A percentile compares a stretch with the other conserved stretches of the same genome.
phyloP scores from a whole-genome alignment of 768 basidiomycete genomes.

The Boletus tomentosulus region DNA sequence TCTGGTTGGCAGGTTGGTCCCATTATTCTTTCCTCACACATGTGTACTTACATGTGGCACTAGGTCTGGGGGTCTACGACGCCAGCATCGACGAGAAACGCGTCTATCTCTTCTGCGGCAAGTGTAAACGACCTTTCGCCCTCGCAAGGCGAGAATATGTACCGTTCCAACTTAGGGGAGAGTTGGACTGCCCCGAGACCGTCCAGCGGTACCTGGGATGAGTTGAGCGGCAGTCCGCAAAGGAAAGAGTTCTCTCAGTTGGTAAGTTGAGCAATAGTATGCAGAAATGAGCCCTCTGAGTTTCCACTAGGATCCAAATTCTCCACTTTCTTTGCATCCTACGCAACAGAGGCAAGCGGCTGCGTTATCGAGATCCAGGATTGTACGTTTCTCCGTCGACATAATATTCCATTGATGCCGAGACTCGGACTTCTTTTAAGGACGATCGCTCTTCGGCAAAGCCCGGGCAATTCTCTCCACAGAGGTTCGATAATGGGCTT shows the following conservation, averaged over 20 bases:
- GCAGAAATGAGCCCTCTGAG: slow-evolving; percentile 8
- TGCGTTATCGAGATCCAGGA: slow-evolving; percentile 38
- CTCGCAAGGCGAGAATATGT: slow-evolving; percentile 42
- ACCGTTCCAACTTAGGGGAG: slow-evolving; percentile 46
- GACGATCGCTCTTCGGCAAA: slow-evolving; percentile 47
- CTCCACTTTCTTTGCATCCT: slow-evolving; percentile 42
- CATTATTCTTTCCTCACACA: slow-evolving; percentile 5
- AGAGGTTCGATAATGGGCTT: slow-evolving; percentile 46
- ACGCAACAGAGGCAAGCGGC: slow-evolving; percentile 44
- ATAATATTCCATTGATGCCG: slow-evolving; percentile 14
- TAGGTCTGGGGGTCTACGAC: slow-evolving; percentile 59
- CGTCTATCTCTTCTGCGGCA: slow-evolving; percentile 57
- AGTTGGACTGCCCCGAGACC: slow-evolving; percentile 50
- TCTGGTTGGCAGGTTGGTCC: slow-evolving; percentile 64
- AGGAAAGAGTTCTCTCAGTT: slow-evolving; percentile 48
- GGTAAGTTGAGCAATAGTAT: slow-evolving; percentile 33
- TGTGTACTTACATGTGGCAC: slow-evolving; percentile 6
- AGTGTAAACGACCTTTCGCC: slow-evolving; percentile 48
- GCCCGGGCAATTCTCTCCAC: slow-evolving; percentile 50
- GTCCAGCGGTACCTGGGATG: slow-evolving; percentile 59
- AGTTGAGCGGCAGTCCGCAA: slow-evolving; percentile 43
- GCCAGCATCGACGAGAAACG: slow-evolving; percentile 51
- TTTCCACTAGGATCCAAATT: slow-evolving; percentile 37
- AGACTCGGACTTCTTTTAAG: slow-evolving; percentile 27
- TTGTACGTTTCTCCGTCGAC: slow-evolving; percentile 30